Conservation (phyloP, 2,329 filamentous ascomycete genomes). For the Periglandula ipomoeae region DNA sequence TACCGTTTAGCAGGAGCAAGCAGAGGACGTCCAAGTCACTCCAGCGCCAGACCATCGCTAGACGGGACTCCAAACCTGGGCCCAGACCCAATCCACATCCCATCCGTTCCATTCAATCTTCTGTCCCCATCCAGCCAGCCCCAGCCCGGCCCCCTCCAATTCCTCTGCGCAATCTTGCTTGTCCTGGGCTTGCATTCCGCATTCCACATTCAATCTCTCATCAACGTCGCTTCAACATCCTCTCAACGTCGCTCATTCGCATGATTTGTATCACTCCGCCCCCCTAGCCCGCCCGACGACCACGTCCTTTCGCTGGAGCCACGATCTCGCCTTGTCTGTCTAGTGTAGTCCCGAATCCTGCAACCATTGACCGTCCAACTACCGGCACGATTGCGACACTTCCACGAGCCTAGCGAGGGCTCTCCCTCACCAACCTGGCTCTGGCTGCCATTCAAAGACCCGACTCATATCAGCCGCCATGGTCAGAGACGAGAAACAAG, state of each 20-base stretch:
- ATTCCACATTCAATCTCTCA: not conserved
- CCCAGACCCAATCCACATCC: too few relatives aligned
- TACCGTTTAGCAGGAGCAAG: too few relatives aligned
- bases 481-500: slow-evolving; percentile 22
- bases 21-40: too few relatives aligned
- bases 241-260: not conserved
- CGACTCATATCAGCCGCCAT: slow-evolving; percentile 12
- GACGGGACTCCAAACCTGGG: too few relatives aligned
- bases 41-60: too few relatives aligned
- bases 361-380: not conserved
- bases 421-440: slow-evolving; percentile 6
- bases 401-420: slow-evolving; percentile 8
- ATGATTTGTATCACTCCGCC: not conserved
- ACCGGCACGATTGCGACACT: slow-evolving; percentile 12
- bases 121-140: not conserved
- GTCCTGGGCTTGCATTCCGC: not conserved
- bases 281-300: not conserved
- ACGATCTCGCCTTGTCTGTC: not conserved
- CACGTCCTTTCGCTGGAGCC: not conserved
- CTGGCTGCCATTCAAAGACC: not conserved
- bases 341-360: too few relatives aligned
- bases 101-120: too few relatives aligned
- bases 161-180: not conserved
- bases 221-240: not conserved
- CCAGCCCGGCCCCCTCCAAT: not conserved